Evolutionary conservation across 176 grass and related monocot genomes (phyloP), one percentile per base, ranked within the genome.

Genomic region (Bonia amplexicaulis): DNA sequence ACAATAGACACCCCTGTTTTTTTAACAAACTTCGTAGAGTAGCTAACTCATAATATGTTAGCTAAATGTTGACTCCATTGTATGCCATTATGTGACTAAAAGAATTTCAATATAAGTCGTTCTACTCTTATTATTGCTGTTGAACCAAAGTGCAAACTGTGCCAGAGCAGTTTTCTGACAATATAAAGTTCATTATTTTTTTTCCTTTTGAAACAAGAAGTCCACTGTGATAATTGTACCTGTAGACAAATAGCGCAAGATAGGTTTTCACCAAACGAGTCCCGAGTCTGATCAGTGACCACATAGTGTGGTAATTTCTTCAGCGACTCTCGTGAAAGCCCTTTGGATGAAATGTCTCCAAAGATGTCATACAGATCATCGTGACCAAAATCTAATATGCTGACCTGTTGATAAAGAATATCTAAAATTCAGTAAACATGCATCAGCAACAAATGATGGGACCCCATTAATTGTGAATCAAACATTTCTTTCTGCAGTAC

Each of bases 181-280:
- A 49, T 20, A 74, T n/a, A 22, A 70, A 67, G 5, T 11, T 6
- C 42, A 42, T 41, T 22, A 2, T 70, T 35, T 48, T 33, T 33
- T 44, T 44, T 44, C 9, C 42, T 44, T 44, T 44, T 44, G 42
- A 44, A 44, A 44, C 42, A 44, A 44, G 9, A 44, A 44, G 9
- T 9, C 42, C 1, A 44, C 9, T 44, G 42, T 44, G 51, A 31
- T 69, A 74, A 12, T 17, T 60, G 14, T 92, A 94, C 94, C 94
- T 97, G 94, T 84, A 97, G 81, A 80, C 94, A 97, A 66, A 97
- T 92, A 31, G 89, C 73, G 70, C 94, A 97, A 26, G 88, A 82
- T 80, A 87, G 47, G 78, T 85, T 73, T 71, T 97, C 91, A 44
- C 87, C 89, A 61, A 77, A 79, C 13, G 73, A 73, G 51, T 82